Evolutionary conservation across 176 grass and related monocot species (phyloP).

Genomic region (Carex pumila): DNA sequence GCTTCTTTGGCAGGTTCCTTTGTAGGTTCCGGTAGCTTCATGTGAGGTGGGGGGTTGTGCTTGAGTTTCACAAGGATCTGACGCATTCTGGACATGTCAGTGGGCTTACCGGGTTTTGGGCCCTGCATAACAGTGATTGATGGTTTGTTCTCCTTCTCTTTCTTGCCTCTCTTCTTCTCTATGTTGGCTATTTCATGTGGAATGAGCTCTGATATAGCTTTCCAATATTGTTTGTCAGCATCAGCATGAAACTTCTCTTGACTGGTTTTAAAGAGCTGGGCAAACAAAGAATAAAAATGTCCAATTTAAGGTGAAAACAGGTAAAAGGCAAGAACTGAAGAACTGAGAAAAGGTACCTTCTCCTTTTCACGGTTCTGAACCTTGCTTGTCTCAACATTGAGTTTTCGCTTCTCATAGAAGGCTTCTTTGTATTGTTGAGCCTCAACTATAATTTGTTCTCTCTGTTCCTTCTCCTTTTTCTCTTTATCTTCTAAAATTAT

Average conservation of each 20-base stretch:
- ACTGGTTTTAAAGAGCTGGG: constrained; percentile 63
- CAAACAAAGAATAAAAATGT: neutral
- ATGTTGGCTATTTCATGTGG: constrained; percentile 83
- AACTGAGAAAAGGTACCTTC: constrained; percentile 34
- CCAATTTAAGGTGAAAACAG: neutral
- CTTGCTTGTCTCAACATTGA: constrained; percentile 59
- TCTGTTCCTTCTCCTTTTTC: constrained; percentile 63
- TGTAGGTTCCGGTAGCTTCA: constrained; percentile 45
- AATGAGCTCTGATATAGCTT: constrained; percentile 81
- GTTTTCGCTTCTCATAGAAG: constrained; percentile 66
- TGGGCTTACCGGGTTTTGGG: constrained; percentile 76
- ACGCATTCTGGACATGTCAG: constrained; percentile 70
- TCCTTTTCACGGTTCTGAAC: constrained; percentile 69
- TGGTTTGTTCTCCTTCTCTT: constrained; percentile 72
- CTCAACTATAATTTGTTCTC: constrained; percentile 62
- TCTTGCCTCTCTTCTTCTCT: constrained; percentile 64
- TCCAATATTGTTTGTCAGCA: constrained; percentile 84
- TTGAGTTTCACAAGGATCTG: constrained; percentile 81
- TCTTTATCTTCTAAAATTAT: constrained; percentile 74
- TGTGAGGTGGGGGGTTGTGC: constrained; percentile 57
- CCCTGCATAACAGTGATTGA: constrained; percentile 66
- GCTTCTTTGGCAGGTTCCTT: constrained; percentile 14
- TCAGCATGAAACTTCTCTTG: constrained; percentile 73
- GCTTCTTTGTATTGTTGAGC: constrained; percentile 59
- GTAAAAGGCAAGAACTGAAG: neutral